Evolutionary conservation across 768 basidiomycete genomes (phyloP).

Genomic region (Russula foetens): DNA sequence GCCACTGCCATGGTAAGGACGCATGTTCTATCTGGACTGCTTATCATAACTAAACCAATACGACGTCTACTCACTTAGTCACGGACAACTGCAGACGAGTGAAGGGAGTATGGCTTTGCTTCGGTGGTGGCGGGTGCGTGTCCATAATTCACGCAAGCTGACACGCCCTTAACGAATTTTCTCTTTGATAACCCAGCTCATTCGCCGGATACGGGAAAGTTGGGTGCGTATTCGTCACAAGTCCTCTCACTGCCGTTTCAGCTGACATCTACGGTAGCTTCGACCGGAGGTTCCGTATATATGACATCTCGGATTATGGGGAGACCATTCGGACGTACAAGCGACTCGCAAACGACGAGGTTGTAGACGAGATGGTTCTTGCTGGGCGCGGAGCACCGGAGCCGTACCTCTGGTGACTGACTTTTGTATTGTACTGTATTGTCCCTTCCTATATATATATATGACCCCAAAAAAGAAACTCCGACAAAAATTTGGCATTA

Average conservation of each 20-base stretch:
- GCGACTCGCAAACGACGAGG: conserved; percentile 60
- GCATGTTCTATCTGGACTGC: neutral
- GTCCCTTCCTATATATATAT: no score
- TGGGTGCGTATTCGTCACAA: conserved; percentile 40
- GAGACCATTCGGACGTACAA: conserved; percentile 91
- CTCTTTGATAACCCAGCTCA: conserved; percentile 37
- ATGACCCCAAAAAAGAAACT: conserved; percentile 33
- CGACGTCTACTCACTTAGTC: conserved; percentile 35
- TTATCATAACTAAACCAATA: conserved; percentile 15
- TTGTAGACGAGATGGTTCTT: conserved; percentile 57
- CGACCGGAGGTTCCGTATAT: conserved; percentile 86
- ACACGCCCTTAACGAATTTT: conserved; percentile 5
- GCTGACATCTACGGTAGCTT: conserved; percentile 43
- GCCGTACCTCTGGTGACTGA: conserved; percentile 4
- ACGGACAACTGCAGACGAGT: conserved; percentile 86
- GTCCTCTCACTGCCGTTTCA: neutral
- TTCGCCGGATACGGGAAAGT: conserved; percentile 77
- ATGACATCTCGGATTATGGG: conserved; percentile 80
- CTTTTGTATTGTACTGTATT: neutral
- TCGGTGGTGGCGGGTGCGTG: conserved; percentile 74
- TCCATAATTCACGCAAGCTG: neutral
- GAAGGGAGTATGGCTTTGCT: conserved; percentile 86
- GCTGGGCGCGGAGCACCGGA: conserved; percentile 38
- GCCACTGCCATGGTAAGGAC: conserved; percentile 74
- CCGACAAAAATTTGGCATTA: conserved; percentile 49